These are phyloP conservation scores for Kalmanozyma brasiliensis DNA, from an alignment of 1,284 basidiomycete genomes.

Conservation along the genomic window DNA sequence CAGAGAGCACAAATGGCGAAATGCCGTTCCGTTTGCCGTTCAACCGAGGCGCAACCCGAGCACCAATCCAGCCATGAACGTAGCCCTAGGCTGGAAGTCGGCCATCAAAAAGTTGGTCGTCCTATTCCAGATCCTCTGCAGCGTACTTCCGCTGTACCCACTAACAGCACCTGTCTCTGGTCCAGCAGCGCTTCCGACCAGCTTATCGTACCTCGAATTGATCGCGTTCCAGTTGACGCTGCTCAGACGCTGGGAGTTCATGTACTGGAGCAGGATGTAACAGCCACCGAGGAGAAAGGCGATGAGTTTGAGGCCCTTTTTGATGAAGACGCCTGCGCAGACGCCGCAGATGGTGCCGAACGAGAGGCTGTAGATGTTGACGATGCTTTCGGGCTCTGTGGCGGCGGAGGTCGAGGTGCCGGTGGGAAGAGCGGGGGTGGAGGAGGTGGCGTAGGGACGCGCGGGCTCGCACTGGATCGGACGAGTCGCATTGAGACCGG, in stretches of 20 bases:
- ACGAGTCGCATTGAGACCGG: too few species aligned
- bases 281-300: conserved; percentile 81
- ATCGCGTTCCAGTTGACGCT: conserved; percentile 81
- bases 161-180: conserved; percentile 69
- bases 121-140: conserved; percentile 76
- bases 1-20: too few species aligned
- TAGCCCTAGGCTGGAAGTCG: conserved; percentile 81
- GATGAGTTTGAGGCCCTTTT: conserved; percentile 85
- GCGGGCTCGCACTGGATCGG: conserved; percentile 31
- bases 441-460: conserved; percentile 26
- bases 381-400: conserved; percentile 73
- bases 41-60: conserved; percentile 71
- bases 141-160: conserved; percentile 70
- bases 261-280: conserved; percentile 64
- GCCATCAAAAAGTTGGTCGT: conserved; percentile 86
- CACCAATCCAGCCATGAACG: conserved; percentile 71
- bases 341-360: conserved; percentile 86
- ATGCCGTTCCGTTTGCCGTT: too few species aligned
- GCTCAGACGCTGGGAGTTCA: conserved; percentile 71
- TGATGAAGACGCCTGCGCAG: conserved; percentile 91
- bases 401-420: conserved; percentile 18
- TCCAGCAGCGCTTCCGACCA: conserved; percentile 76
- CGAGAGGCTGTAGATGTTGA: conserved; percentile 82
- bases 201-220: conserved; percentile 75
- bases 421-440: conserved; percentile 13